These are phyloP conservation scores for Ormosia semicastrata DNA, from an alignment of 306 rosid genomes.

Conservation along the genomic window DNA sequence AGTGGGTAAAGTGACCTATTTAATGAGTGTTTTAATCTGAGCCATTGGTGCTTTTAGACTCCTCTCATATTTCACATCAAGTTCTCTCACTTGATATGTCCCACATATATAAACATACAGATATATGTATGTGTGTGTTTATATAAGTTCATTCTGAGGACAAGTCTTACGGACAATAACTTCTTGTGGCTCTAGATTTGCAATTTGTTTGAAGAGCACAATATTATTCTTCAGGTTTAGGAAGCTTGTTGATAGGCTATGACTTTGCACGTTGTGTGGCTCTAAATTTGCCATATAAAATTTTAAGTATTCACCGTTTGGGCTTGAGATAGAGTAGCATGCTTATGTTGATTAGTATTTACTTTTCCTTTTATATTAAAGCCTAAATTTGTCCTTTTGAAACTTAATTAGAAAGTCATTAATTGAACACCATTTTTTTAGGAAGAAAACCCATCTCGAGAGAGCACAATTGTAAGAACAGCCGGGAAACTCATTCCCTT, in stretches of 20 bases:
- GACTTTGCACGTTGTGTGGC: background rate
- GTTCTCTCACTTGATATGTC: background rate
- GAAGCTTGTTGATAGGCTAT: background rate
- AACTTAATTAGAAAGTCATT: slow-evolving; percentile 1
- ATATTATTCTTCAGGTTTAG: background rate
- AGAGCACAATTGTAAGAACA: slow-evolving; percentile 89
- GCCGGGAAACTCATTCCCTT: slow-evolving; percentile 95
- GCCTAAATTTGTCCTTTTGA: background rate
- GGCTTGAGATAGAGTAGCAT: slow-evolving; percentile 8
- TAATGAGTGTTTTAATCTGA: background rate
- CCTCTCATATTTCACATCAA: background rate
- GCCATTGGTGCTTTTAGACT: background rate
- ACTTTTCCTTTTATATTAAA: background rate
- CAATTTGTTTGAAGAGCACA: background rate
- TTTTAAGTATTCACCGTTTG: background rate
- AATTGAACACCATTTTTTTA: slow-evolving; percentile 31
- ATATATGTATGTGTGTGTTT: background rate
- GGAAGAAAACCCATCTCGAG: slow-evolving; percentile 95
- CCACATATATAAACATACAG: background rate
- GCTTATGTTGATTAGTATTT: slow-evolving; percentile 6
- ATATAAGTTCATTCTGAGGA: background rate
- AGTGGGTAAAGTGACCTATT: background rate
- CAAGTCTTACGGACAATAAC: background rate
- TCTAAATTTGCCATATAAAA: background rate
- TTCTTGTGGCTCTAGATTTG: background rate